These are phyloP conservation scores for Saccharum spontaneum DNA, from an alignment of 176 grass and related monocot genomes.

Conservation along the genomic window DNA sequence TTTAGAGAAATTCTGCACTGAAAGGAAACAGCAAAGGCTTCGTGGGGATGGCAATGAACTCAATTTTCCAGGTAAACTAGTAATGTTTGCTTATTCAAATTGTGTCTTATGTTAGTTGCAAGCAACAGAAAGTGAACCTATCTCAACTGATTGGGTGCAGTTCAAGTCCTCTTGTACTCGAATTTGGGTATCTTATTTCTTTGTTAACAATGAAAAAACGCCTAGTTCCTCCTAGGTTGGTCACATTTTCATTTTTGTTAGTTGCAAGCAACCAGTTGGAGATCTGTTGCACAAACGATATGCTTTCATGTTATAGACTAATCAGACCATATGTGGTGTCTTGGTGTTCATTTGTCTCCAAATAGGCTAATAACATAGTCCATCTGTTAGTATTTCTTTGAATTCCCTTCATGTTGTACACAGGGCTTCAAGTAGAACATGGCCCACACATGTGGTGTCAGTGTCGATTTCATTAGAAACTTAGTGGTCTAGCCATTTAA, in stretches of 20 bases:
- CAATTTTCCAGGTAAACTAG: conserved; percentile 35
- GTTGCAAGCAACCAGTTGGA: conserved; percentile 5
- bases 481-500: neutral
- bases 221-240: neutral
- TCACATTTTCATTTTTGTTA: neutral
- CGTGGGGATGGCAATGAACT: conserved; percentile 20
- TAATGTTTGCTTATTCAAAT: neutral
- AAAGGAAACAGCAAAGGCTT: conserved; percentile 44
- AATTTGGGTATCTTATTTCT: neutral
- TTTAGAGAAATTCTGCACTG: conserved; percentile 43
- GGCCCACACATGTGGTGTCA: neutral
- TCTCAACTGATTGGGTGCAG: neutral
- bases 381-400: neutral
- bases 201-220: neutral
- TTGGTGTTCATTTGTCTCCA: neutral
- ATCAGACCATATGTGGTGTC: neutral
- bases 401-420: neutral
- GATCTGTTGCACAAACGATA: neutral
- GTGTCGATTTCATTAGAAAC: neutral
- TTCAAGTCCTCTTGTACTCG: neutral
- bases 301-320: neutral
- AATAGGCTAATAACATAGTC: neutral
- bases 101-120: neutral
- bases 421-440: neutral
- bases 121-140: neutral